Evolutionary conservation across 257 asterid genomes (phyloP).

Genomic region (Phtheirospermum japonicum): DNA sequence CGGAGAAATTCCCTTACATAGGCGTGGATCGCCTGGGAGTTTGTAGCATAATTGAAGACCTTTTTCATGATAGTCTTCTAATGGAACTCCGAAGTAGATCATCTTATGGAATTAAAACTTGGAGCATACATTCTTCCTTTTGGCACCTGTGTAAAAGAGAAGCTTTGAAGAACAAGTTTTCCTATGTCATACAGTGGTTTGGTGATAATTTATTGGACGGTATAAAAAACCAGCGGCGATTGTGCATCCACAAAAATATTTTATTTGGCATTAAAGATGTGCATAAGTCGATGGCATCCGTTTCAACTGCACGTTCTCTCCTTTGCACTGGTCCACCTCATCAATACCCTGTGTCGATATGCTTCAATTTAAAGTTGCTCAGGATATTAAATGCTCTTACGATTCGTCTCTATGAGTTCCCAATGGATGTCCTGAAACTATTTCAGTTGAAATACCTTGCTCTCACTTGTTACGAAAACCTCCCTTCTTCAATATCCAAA

Average conservation of each 20-base stretch:
- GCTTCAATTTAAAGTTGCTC: background rate
- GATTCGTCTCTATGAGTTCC: slow-evolving; percentile 22
- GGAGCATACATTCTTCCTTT: slow-evolving; percentile 24
- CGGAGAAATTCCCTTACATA: no score
- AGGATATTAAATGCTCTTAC: slow-evolving; percentile 19
- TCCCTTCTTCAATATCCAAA: slow-evolving; percentile 21
- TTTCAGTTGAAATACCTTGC: slow-evolving; percentile 25
- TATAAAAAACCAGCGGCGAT: background rate
- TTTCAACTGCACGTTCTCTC: slow-evolving; percentile 18
- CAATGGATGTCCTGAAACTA: background rate
- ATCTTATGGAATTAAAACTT: no score
- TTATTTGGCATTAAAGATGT: slow-evolving; percentile 25
- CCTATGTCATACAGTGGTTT: slow-evolving; percentile 16
- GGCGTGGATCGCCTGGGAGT: no score
- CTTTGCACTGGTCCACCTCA: slow-evolving; percentile 11
- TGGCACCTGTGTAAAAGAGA: slow-evolving; percentile 21
- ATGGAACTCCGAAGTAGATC: no score
- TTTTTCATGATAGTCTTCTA: no score
- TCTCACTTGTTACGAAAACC: background rate
- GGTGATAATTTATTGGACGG: background rate
- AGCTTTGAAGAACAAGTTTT: slow-evolving; percentile 15
- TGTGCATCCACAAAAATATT: slow-evolving; percentile 23
- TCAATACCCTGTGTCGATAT: slow-evolving; percentile 12
- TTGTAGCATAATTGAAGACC: no score
- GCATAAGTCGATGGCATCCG: slow-evolving; percentile 10